Percentiles rank a stretch among this genome's conserved stretches.
Conservation (phyloP, 2,329 filamentous ascomycete genomes). For the Pestalotiopsis sp. region DNA sequence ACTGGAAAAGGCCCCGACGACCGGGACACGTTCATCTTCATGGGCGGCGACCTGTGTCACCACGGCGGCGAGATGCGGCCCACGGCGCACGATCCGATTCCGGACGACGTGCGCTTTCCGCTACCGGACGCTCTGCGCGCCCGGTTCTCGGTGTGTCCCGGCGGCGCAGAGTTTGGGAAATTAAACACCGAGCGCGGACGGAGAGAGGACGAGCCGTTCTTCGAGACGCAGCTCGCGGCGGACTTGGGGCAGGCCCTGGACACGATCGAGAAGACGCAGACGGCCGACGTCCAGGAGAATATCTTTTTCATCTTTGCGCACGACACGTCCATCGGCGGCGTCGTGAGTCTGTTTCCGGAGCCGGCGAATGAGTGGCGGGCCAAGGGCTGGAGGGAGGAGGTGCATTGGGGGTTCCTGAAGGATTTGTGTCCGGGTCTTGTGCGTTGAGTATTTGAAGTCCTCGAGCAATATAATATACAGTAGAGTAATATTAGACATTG, state of each 20-base stretch:
- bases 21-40: slow-evolving; percentile 37
- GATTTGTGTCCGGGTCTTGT: background rate
- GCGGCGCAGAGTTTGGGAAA: background rate
- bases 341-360: background rate
- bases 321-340: background rate
- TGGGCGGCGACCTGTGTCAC: slow-evolving; percentile 44
- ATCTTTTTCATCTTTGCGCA: slow-evolving; percentile 2
- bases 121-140: background rate
- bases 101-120: slow-evolving; percentile 13
- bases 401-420: slow-evolving; percentile 1
- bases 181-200: background rate
- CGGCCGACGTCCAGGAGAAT: background rate
- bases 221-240: background rate
- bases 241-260: background rate
- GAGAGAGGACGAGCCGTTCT: background rate
- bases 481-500: no score
- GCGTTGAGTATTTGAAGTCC: background rate
- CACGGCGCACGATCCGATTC: slow-evolving; percentile 32
- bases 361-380: background rate
- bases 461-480: no score
- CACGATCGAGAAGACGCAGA: background rate
- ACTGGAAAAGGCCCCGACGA: background rate
- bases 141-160: background rate
- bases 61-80: slow-evolving; percentile 38
- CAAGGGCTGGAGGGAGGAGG: background rate